Evolutionary conservation across 257 asterid genomes (phyloP), one percentile per base, ranked within the genome.

Genomic region (Salvia miltiorrhiza): DNA sequence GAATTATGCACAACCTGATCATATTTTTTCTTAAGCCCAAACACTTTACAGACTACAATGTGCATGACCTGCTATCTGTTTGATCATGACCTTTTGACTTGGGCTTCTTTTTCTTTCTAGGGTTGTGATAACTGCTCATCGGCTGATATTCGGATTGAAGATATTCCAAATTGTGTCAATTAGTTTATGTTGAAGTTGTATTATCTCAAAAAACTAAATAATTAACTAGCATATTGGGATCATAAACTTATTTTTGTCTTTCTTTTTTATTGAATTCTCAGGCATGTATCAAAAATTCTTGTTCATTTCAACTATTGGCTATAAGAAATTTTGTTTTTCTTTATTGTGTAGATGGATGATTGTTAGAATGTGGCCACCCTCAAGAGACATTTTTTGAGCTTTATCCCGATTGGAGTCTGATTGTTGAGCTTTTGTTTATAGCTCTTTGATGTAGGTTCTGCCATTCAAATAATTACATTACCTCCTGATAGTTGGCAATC

Each of bases 331-430:
- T 57, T 44, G 13, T 60, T 70, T 75, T 57, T 57, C 75, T 82
- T 63, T 58, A 70, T 73, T 80, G 80, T 80, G 80, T 77, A 80
- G 77, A 84, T 80, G 90, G 93, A 73, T 84, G 88, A 81, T 73
- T 71, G 79, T 70, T 78, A 44, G 70, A 65, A 69, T 73, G 67
- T 77, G 77, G 79, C 40, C 70, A 75, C 56, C 49, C 62, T 60
- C 33, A n/a, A 13, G 70, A 7, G 45, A 39, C 53, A 13, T 8
- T 19, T 11, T 19, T 55, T 72, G 33, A 50, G 67, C 74, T 43
- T 64, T 24, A 39, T 55, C 69, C 63, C 26, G 24, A 33, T 62
- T 30, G 69, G 73, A 58, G 19, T 55, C 55, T 60, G 7, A 63
- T 44, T 8, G 23, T 49, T 37, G 24, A 30, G 62, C 26, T 24